Evolutionary conservation across 208 protist species (phyloP).

Genomic region (Histomonas meleagridis): DNA sequence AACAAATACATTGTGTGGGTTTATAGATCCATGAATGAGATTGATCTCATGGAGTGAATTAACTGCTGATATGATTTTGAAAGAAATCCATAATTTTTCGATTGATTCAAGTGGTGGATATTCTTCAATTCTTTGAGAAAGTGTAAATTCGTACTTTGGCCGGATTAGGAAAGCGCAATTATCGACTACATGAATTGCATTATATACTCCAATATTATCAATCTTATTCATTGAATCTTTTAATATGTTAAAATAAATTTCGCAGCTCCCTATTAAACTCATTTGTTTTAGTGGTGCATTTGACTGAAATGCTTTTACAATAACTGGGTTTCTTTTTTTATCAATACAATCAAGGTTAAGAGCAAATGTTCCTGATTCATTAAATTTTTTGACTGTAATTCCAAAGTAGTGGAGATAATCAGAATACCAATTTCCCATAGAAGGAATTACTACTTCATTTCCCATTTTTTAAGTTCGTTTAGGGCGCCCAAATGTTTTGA

Average conservation of each 20-base stretch:
- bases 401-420: background rate
- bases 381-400: background rate
- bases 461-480: too few relatives aligned
- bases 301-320: constrained; percentile 14
- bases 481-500: too few relatives aligned
- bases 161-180: background rate
- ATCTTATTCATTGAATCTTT: background rate
- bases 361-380: constrained; percentile 20
- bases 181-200: background rate
- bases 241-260: background rate
- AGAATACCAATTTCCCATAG: background rate
- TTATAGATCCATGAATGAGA: background rate
- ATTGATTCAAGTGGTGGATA: constrained; percentile 7
- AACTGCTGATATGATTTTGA: background rate
- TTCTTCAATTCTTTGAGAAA: background rate
- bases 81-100: background rate
- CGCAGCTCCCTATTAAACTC: background rate
- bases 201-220: background rate
- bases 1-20: background rate
- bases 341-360: background rate
- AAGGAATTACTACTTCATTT: constrained; percentile 13
- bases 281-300: background rate
- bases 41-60: background rate
- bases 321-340: background rate
- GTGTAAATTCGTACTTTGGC: background rate